Base-by-base conservation (phyloP, 176 grass and related monocot genomes). In the Juncus inflexus region DNA sequence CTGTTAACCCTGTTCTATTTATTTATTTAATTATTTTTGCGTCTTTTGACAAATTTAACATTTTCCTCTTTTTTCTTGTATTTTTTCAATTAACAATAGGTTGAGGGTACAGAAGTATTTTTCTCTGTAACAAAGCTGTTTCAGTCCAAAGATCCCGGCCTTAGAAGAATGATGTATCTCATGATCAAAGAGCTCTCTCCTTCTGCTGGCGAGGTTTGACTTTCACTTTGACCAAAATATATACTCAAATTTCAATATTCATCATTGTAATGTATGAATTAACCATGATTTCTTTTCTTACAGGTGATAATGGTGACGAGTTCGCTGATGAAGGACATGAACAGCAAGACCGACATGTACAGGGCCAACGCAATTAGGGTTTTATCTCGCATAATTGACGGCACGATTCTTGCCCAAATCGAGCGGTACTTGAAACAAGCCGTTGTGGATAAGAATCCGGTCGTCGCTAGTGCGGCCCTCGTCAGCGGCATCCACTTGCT, bases 311-410 rank as follows among this genome's bases (percentile, higher is more conserved):
- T 94, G 61, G 95, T 99, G 66, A 99, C 95, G 7, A 99, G 95
- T 51, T 99, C 95, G n/a, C 74, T 99, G 80, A 99, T 99, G 95
- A 99, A 99, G 72, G 95, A 99, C 75, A 99, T 99, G 89, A 99
- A 99, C 65, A 99, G 95, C 77, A 99, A 94, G 70, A 99, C 73
- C 16, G 95, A 99, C 75, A 99, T 99, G 95, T 99, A 99, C 67
- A 64, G 89, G 59, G 95, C 95, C 0, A 99, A 99, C 57, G 95
- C 95, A 60, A 99, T 99, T 62, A 82, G 95, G 61, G 95, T 99
- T 76, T 85, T 99, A 58, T 99, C 85, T 64, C 86, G 89, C 50
- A 99, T 99, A 40, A 99, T 87, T 50, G 94, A 99, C 70, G 77
- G 83, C 13, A 92, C 94, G 36, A 86, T 99, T 83, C 94, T 99